Evolutionary conservation across 345 rosid species (phyloP), one percentile per base, ranked within the genome.

Genomic region (Mallotus nudiflorus): DNA sequence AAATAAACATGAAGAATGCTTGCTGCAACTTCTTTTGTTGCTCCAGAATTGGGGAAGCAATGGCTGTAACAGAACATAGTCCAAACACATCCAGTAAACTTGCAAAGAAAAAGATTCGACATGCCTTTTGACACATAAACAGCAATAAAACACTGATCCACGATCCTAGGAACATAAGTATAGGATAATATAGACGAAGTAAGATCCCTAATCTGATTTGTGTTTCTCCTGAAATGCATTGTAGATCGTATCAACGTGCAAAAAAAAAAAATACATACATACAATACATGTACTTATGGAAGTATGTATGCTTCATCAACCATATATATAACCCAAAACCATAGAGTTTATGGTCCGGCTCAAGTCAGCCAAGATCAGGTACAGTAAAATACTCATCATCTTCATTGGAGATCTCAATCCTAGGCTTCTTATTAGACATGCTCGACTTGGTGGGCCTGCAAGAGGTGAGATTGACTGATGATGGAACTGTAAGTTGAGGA

Each of bases 371-470:
- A 20, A 94, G 91, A 77, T 94, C 92, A 8, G 98, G 98, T 58
- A 94, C 98, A 3, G 89, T 87, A 80, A 87, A 94, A 81, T 72
- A 81, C 81, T 94, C 98, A 6, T 89, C 93, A 0, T 88, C 89
- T 6, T 87, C 89, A 0, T 80, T 83, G 7, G 72, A 62, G 57
- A 83, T 54, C 70, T 88, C 94, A 18, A 87, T 68, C 79, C 98
- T 85, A 8, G 93, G 90, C 77, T 89, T 93, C 92, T 93, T 93
- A 67, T 81, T 54, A 0, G 96, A 76, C 75, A 80, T 73, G 72
- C 58, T 77, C 37, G 77, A 78, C 67, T 85, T 91, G 80, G 80
- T 65, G 5, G 89, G 81, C 75, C 82, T 83, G 78, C 71, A 72
- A 13, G 90, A 69, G 65, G 73, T 73, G 46, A 45, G 35, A 74